These are phyloP conservation scores for Suhomyces panamericanus DNA, from an alignment of 1,139 yeast species.

Conservation along the genomic window DNA sequence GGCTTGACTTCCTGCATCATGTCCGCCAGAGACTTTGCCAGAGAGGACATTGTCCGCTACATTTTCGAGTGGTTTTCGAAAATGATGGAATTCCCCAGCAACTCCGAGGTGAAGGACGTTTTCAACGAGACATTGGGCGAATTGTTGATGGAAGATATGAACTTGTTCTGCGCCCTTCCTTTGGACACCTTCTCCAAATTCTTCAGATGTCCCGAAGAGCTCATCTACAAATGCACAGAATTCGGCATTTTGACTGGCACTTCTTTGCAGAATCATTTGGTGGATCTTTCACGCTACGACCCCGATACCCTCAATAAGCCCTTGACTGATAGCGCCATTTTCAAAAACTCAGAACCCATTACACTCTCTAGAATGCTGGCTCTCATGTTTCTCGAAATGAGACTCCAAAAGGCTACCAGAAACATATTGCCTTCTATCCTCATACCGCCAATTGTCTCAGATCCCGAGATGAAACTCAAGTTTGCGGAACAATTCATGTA, in stretches of 20 bases:
- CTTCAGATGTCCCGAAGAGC: not conserved
- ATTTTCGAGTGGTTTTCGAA: conserved; percentile 53
- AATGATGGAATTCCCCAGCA: conserved; percentile 33
- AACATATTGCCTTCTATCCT: conserved; percentile 46
- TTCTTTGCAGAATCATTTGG: not conserved
- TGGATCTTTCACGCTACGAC: not conserved
- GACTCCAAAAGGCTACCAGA: conserved; percentile 55
- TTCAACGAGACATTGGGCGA: conserved; percentile 27
- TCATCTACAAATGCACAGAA: conserved; percentile 25
- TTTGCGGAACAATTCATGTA: conserved; percentile 56
- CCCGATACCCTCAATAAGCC: not conserved
- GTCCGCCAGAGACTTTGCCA: conserved; percentile 47
- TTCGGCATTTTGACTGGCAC: conserved; percentile 28
- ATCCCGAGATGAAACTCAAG: conserved; percentile 41
- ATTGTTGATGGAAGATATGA: conserved; percentile 30
- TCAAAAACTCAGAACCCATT: not conserved
- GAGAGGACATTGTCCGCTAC: conserved; percentile 46
- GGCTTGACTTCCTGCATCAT: conserved; percentile 60
- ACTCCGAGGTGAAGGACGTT: conserved; percentile 26
- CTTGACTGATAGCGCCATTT: not conserved
- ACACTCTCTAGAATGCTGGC: not conserved
- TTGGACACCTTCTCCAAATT: conserved; percentile 17
- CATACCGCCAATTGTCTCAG: conserved; percentile 56
- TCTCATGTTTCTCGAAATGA: conserved; percentile 54
- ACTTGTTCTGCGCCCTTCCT: conserved; percentile 31